Percentiles rank a stretch among this genome's conserved stretches.
Conservation (phyloP, 2,329 filamentous ascomycete species). For the Mariannaea elegans region DNA sequence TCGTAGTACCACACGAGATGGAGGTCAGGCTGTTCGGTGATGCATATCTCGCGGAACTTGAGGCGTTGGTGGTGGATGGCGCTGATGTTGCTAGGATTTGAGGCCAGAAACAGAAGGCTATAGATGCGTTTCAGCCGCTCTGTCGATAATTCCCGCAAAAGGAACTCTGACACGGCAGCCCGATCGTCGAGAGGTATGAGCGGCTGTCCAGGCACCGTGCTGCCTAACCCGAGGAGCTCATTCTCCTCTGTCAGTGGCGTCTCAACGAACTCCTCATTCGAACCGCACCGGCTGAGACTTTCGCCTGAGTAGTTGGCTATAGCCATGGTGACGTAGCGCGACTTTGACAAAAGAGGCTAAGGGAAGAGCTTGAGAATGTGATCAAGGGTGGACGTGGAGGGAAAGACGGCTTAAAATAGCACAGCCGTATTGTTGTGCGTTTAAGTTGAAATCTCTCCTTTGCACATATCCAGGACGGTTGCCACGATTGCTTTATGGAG, state of each 20-base stretch:
- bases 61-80: conserved; percentile 44
- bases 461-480: too few species aligned
- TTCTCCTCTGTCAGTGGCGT: neutral
- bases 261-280: neutral
- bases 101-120: conserved; percentile 16
- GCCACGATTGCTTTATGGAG: too few species aligned
- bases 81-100: conserved; percentile 36
- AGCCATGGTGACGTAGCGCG: neutral
- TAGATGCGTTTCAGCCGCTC: conserved; percentile 7
- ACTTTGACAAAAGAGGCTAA: neutral
- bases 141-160: conserved; percentile 11
- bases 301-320: neutral
- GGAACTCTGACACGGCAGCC: conserved; percentile 8
- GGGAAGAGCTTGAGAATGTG: neutral
- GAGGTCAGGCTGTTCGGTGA: conserved; percentile 49
- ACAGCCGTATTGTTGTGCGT: too few species aligned
- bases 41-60: conserved; percentile 46
- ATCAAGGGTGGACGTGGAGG: too few species aligned
- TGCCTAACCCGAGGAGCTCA: neutral
- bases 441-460: too few species aligned
- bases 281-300: neutral
- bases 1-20: conserved; percentile 52
- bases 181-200: conserved; percentile 1
- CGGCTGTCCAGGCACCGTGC: conserved; percentile 12
- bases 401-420: too few species aligned